Percentiles rank a stretch among this genome's conserved stretches.
phyloP scores from a whole-genome alignment of 805 yeast species.

The Kluyveromyces lactis region DNA sequence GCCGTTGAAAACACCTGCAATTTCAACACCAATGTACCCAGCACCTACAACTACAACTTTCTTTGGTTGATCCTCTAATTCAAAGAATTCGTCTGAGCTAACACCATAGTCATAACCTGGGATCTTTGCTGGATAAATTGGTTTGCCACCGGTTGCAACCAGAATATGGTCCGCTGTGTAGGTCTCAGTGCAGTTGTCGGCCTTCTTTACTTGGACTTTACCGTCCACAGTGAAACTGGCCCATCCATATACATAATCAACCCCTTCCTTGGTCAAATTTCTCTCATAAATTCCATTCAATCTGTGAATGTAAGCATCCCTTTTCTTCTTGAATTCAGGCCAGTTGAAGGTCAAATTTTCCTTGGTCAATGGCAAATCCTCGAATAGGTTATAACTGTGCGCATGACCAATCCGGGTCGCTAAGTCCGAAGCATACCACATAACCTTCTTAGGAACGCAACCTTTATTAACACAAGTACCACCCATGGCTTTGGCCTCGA shows the following conservation, averaged over 20 bases:
- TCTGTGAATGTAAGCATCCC: constrained; percentile 85
- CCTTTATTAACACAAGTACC: constrained; percentile 99
- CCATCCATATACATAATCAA: constrained; percentile 77
- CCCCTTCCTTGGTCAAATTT: constrained; percentile 82
- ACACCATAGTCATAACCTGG: constrained; percentile 80
- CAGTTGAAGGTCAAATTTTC: constrained; percentile 65
- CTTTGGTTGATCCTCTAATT: constrained; percentile 74
- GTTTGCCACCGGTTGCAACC: constrained; percentile 90
- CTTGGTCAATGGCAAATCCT: constrained; percentile 42
- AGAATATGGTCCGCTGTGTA: constrained; percentile 77
- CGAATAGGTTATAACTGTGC: constrained; percentile 71
- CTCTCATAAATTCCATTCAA: constrained; percentile 90
- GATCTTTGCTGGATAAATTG: constrained; percentile 56
- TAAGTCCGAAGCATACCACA: constrained; percentile 96
- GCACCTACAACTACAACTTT: constrained; percentile 94
- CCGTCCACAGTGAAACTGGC: constrained; percentile 69
- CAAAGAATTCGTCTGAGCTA: constrained; percentile 87
- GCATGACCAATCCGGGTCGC: constrained; percentile 73
- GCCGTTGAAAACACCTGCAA: constrained; percentile 89
- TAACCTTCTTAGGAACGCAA: constrained; percentile 96
- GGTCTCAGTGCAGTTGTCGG: constrained; percentile 47
- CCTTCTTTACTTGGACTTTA: constrained; percentile 67
- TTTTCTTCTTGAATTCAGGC: constrained; percentile 70
- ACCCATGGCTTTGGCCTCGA: constrained; percentile 80
- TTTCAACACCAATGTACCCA: constrained; percentile 94